A percentile compares a stretch with the other conserved stretches of the same genome.
These are phyloP conservation scores for Shiraia sp. DNA, from an alignment of 2,329 filamentous ascomycete genomes.

Conservation along the genomic window DNA sequence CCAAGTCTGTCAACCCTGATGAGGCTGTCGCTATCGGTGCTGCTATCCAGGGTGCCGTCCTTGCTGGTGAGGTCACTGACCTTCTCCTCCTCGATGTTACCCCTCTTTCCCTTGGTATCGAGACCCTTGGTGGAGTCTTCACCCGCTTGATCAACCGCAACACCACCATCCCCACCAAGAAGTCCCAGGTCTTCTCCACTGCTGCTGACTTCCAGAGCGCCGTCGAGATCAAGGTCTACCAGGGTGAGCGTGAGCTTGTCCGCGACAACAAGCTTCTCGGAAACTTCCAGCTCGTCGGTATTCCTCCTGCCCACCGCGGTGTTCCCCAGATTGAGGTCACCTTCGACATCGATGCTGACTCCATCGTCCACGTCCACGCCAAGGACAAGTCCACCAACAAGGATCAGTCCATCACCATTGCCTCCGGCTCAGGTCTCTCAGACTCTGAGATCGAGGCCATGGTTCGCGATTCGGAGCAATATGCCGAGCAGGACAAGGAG, in stretches of 20 bases:
- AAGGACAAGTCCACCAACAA: conserved; percentile 99
- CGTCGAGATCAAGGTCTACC: conserved; percentile 98
- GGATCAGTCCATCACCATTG: conserved; percentile 99
- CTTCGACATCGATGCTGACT: conserved; percentile 98
- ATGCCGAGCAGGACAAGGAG: conserved; percentile 92
- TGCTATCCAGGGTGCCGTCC: conserved; percentile 94
- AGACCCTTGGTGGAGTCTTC: conserved; percentile 99
- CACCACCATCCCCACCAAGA: conserved; percentile 99
- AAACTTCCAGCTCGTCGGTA: conserved; percentile 98
- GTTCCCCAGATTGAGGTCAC: conserved; percentile 99
- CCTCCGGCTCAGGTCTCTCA: conserved; percentile 94
- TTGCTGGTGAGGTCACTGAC: conserved; percentile 98
- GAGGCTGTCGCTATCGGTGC: conserved; percentile 99
- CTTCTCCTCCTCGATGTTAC: conserved; percentile 94
- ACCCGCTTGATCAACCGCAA: conserved; percentile 99
- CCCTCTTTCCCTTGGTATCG: conserved; percentile 94
- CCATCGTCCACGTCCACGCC: conserved; percentile 98
- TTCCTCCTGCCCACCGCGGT: conserved; percentile 94
- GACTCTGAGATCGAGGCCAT: conserved; percentile 94
- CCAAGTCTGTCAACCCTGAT: conserved; percentile 99
- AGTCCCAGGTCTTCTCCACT: conserved; percentile 99
- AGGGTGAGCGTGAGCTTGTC: conserved; percentile 96
- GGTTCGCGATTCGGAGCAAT: conserved; percentile 98
- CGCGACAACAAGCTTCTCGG: conserved; percentile 99
- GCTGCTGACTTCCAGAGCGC: conserved; percentile 99